Conservation (phyloP, 345 rosid genomes). For the Acer yangbiense region DNA sequence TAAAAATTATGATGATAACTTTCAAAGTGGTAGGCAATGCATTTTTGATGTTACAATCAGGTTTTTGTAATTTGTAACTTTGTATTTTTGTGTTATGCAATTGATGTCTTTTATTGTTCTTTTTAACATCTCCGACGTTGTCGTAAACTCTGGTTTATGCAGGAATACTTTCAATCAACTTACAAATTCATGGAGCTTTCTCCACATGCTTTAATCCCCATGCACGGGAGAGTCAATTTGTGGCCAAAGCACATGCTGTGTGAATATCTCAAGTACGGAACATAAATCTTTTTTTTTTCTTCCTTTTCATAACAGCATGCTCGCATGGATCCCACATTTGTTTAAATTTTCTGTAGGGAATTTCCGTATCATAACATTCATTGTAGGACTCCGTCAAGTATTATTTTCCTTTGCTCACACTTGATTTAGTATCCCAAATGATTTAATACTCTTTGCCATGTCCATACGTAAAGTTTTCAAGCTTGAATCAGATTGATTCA, state of each 20-base stretch:
- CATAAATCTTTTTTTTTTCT: slow-evolving; percentile 9
- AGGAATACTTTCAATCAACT: slow-evolving; percentile 83
- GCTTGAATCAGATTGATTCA: background rate
- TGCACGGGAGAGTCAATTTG: slow-evolving; percentile 90
- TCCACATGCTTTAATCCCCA: slow-evolving; percentile 80
- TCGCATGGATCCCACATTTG: background rate
- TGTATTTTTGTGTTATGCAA: background rate
- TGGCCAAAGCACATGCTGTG: slow-evolving; percentile 95
- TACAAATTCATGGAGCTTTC: slow-evolving; percentile 82
- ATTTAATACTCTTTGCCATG: slow-evolving; percentile 4
- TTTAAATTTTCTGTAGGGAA: background rate
- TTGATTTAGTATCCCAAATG: background rate
- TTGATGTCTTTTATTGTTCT: background rate
- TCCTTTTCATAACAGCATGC: background rate
- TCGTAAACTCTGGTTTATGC: slow-evolving; percentile 27
- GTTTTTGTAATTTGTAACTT: background rate
- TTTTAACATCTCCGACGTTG: background rate
- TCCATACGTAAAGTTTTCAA: background rate
- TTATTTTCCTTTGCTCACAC: background rate
- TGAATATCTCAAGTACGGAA: slow-evolving; percentile 70
- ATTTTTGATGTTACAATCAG: background rate
- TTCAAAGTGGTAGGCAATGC: background rate
- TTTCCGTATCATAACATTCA: slow-evolving; percentile 3
- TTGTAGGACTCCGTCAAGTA: background rate
- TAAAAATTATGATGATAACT: background rate